Percentiles rank a stretch among this genome's conserved stretches.
These are phyloP conservation scores for Candida freyschussii DNA, from an alignment of 1,139 yeast genomes.

Conservation along the genomic window DNA sequence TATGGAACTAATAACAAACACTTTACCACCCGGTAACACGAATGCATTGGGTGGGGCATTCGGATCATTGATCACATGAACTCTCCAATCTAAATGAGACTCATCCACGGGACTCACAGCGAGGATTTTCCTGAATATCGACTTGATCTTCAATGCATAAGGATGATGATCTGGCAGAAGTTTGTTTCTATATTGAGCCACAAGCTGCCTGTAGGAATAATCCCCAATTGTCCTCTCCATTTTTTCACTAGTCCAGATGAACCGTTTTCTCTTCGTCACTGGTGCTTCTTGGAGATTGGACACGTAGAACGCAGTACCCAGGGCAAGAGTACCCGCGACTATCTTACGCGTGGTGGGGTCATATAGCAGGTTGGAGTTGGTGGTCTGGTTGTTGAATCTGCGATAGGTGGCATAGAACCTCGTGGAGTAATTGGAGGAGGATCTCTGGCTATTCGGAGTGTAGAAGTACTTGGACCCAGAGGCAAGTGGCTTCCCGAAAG, in stretches of 20 bases:
- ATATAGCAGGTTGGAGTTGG: slow-evolving; percentile 15
- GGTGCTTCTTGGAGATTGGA: slow-evolving; percentile 80
- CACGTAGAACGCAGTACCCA: slow-evolving; percentile 47
- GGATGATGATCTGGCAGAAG: slow-evolving; percentile 54
- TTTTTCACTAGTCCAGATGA: slow-evolving; percentile 68
- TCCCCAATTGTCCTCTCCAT: slow-evolving; percentile 67
- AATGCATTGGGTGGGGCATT: slow-evolving; percentile 86
- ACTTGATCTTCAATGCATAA: slow-evolving; percentile 47
- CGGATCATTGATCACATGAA: slow-evolving; percentile 74
- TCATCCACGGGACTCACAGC: slow-evolving; percentile 45
- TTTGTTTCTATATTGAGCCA: slow-evolving; percentile 41
- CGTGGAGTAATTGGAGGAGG: slow-evolving; percentile 6
- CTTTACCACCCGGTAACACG: slow-evolving; percentile 93
- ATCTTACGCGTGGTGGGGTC: slow-evolving; percentile 27
- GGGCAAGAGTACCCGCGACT: slow-evolving; percentile 26
- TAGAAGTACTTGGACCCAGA: slow-evolving; percentile 5
- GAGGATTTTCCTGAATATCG: slow-evolving; percentile 63
- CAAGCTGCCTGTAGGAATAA: slow-evolving; percentile 56
- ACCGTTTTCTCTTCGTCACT: slow-evolving; percentile 65
- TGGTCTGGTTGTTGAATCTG: slow-evolving; percentile 26
- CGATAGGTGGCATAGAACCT: slow-evolving; percentile 24
- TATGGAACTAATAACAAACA: slow-evolving; percentile 79
- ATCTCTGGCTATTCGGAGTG: slow-evolving; percentile 5
- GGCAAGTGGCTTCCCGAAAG: no score
- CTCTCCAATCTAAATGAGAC: slow-evolving; percentile 58